phyloP scores from a whole-genome alignment of 768 basidiomycete species.

The Pisolithus orientalis region DNA sequence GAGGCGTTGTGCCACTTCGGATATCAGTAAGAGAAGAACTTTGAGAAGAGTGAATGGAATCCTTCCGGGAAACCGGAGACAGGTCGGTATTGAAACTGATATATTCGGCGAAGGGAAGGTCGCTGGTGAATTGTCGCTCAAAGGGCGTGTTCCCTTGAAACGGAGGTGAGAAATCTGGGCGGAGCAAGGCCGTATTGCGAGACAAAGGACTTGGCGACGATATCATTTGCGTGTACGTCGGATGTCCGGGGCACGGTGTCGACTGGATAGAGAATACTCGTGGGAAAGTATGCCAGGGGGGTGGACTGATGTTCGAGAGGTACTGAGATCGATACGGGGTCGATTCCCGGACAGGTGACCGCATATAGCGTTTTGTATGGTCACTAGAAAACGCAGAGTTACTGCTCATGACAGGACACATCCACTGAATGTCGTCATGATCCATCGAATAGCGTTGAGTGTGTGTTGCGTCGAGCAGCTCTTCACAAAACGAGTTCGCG shows the following conservation, averaged over 20 bases:
- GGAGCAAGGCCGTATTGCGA: conserved; percentile 10
- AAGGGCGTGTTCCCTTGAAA: conserved; percentile 24
- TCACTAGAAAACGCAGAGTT: background rate
- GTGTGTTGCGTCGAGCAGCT: conserved; percentile 5
- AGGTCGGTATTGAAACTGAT: conserved; percentile 7
- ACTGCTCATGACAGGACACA: background rate
- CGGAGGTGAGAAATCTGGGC: conserved; percentile 23
- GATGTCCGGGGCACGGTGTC: conserved; percentile 7
- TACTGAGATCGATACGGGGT: background rate
- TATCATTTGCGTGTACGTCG: conserved; percentile 7
- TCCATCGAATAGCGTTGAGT: conserved; percentile 3
- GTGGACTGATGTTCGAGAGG: background rate
- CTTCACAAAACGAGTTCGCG: conserved; percentile 4
- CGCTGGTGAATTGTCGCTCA: conserved; percentile 21
- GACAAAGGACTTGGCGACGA: conserved; percentile 24
- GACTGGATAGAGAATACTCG: conserved; percentile 7
- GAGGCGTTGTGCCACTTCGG: background rate
- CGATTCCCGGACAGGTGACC: background rate
- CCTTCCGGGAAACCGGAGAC: conserved; percentile 19
- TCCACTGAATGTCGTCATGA: conserved; percentile 1
- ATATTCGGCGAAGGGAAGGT: conserved; percentile 16
- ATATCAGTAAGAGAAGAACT: background rate
- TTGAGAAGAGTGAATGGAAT: conserved; percentile 5
- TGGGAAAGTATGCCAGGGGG: conserved; percentile 1
- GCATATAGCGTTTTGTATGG: background rate